Evolutionary conservation across 805 yeast species (phyloP).

Genomic region (Pichia nanzhaoensis): DNA sequence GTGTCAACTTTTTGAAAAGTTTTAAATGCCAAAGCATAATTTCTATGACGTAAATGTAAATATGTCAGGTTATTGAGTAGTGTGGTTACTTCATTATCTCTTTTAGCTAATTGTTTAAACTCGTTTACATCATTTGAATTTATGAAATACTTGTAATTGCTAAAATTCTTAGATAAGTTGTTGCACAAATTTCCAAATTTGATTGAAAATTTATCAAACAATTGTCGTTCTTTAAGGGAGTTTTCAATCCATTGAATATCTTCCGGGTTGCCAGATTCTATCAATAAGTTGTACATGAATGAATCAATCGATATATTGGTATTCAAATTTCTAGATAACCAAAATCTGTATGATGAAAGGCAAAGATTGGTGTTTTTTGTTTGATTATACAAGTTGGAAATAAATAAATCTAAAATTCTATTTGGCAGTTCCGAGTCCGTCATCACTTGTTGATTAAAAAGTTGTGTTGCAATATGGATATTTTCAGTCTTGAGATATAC

Average conservation of each 20-base stretch:
- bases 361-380: conserved; percentile 21
- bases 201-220: conserved; percentile 10
- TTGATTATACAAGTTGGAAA: conserved; percentile 16
- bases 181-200: conserved; percentile 16
- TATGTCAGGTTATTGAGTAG: conserved; percentile 15
- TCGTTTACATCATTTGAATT: conserved; percentile 13
- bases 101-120: conserved; percentile 11
- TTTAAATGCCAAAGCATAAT: conserved; percentile 10
- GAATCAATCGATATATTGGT: conserved; percentile 21
- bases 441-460: conserved; percentile 27
- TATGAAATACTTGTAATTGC: conserved; percentile 10
- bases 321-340: conserved; percentile 19
- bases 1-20: conserved; percentile 6
- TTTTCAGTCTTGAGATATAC: conserved; percentile 23
- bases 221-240: conserved; percentile 12
- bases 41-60: conserved; percentile 17
- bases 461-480: conserved; percentile 23
- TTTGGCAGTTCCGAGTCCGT: conserved; percentile 15
- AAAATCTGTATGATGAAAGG: conserved; percentile 22
- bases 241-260: conserved; percentile 21
- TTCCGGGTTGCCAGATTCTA: conserved; percentile 17
- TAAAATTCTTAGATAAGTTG: conserved; percentile 11
- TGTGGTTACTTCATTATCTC: conserved; percentile 6
- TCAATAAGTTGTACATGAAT: conserved; percentile 17
- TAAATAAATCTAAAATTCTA: conserved; percentile 17